Evolutionary conservation across 2,329 filamentous ascomycete genomes (phyloP).

Genomic region (Fusarium sp.): DNA sequence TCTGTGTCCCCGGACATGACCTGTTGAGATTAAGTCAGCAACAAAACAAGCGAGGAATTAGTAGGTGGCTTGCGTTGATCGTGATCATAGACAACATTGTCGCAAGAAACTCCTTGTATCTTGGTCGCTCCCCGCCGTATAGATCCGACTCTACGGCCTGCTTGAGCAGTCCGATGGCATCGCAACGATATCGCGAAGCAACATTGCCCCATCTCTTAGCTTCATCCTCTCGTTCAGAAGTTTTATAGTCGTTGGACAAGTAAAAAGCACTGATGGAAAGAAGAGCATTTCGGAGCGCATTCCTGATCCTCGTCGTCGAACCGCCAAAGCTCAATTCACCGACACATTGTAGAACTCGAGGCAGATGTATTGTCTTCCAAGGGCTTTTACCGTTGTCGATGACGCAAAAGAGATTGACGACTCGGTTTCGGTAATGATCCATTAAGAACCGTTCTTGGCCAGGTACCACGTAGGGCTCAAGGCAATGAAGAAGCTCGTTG

Average conservation of each 20-base stretch:
- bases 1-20: slow-evolving; percentile 44
- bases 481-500: slow-evolving; percentile 7
- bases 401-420: slow-evolving; percentile 44
- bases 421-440: slow-evolving; percentile 40
- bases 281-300: slow-evolving; percentile 38
- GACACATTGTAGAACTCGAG: slow-evolving; percentile 38
- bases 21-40: too few relatives aligned
- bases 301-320: slow-evolving; percentile 36
- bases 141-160: slow-evolving; percentile 34
- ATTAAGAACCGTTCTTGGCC: slow-evolving; percentile 40
- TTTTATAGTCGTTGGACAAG: slow-evolving; percentile 38
- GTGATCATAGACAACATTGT: slow-evolving; percentile 46
- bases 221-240: slow-evolving; percentile 15
- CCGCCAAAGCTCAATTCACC: slow-evolving; percentile 40
- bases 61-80: too few relatives aligned
- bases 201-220: slow-evolving; percentile 32
- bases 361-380: slow-evolving; percentile 45
- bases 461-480: slow-evolving; percentile 9
- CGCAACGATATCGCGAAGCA: slow-evolving; percentile 18
- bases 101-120: slow-evolving; percentile 45
- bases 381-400: slow-evolving; percentile 44
- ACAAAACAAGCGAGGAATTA: too few relatives aligned
- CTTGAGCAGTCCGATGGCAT: slow-evolving; percentile 39
- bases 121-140: slow-evolving; percentile 18
- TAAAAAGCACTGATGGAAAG: slow-evolving; percentile 44